Evolutionary conservation across 345 rosid genomes (phyloP).

Genomic region (Moricandia moricandioides): DNA sequence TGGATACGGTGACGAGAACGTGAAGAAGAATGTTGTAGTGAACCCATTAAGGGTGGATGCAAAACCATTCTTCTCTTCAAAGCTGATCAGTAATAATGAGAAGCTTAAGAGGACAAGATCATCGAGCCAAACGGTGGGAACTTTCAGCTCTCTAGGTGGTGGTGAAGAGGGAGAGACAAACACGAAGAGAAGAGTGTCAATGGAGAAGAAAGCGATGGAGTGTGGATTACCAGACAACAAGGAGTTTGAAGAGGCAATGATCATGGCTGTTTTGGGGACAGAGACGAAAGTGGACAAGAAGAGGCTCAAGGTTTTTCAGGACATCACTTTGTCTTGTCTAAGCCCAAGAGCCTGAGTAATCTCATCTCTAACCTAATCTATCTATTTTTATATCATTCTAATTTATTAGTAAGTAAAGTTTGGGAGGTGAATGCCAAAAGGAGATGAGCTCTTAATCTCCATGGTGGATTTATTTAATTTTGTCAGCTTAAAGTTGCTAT

Average conservation of each 20-base stretch:
- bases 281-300: slow-evolving; percentile 40
- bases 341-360: slow-evolving; percentile 62
- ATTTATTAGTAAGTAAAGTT: not conserved
- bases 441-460: slow-evolving; percentile 92
- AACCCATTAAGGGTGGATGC: slow-evolving; percentile 57
- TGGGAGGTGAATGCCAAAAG: slow-evolving; percentile 13
- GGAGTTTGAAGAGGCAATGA: slow-evolving; percentile 90
- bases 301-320: slow-evolving; percentile 86
- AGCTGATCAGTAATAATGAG: slow-evolving; percentile 53
- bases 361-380: slow-evolving; percentile 8
- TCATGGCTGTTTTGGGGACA: slow-evolving; percentile 67
- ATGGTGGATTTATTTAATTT: slow-evolving; percentile 23
- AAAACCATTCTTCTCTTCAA: slow-evolving; percentile 57
- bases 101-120: slow-evolving; percentile 81
- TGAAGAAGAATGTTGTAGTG: slow-evolving; percentile 20
- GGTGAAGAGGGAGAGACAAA: slow-evolving; percentile 50
- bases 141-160: slow-evolving; percentile 14
- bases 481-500: slow-evolving; percentile 20
- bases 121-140: slow-evolving; percentile 34
- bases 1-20: too few relatives aligned
- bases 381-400: slow-evolving; percentile 25
- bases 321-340: slow-evolving; percentile 62
- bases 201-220: slow-evolving; percentile 43
- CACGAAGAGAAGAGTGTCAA: slow-evolving; percentile 58
- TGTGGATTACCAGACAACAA: slow-evolving; percentile 52